phyloP scores from a whole-genome alignment of 1,284 basidiomycete species.

The Tetrapyrgos nigripes region DNA sequence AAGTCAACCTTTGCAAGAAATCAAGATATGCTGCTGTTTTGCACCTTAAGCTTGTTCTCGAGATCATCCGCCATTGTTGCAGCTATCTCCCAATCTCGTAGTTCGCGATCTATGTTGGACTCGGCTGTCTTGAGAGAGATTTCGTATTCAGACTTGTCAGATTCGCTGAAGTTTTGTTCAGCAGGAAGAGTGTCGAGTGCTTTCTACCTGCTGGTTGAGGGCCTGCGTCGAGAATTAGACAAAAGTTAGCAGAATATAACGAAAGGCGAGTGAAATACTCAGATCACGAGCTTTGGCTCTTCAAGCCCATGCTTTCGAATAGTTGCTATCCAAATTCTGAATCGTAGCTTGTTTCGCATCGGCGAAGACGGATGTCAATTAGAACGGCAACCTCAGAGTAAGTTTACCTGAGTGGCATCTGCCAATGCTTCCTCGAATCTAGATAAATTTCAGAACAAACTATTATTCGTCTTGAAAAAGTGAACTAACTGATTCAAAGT shows the following conservation, averaged over 20 bases:
- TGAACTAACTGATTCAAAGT: constrained; percentile 28
- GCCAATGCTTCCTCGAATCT: constrained; percentile 29
- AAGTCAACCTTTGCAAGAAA: no score
- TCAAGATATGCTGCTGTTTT: no score
- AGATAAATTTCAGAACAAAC: not conserved
- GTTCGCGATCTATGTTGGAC: no score
- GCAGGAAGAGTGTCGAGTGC: constrained; percentile 29
- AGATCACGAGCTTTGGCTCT: constrained; percentile 38
- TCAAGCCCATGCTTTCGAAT: constrained; percentile 43
- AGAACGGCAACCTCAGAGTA: not conserved
- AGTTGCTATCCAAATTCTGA: constrained; percentile 39
- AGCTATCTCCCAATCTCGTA: no score
- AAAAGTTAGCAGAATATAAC: not conserved
- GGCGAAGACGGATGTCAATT: not conserved
- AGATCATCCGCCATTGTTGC: no score
- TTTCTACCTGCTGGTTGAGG: constrained; percentile 11
- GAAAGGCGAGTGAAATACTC: constrained; percentile 1
- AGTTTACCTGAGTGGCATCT: constrained; percentile 30
- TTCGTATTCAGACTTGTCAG: constrained; percentile 33
- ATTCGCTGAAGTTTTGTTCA: constrained; percentile 25
- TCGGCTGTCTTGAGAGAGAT: constrained; percentile 16
- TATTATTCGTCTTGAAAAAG: not conserved
- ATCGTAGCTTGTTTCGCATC: constrained; percentile 35
- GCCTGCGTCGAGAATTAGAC: not conserved
- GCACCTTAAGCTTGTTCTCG: no score